These are phyloP conservation scores for Clonostachys chloroleuca DNA, from an alignment of 2,329 filamentous ascomycete genomes.

Conservation along the genomic window DNA sequence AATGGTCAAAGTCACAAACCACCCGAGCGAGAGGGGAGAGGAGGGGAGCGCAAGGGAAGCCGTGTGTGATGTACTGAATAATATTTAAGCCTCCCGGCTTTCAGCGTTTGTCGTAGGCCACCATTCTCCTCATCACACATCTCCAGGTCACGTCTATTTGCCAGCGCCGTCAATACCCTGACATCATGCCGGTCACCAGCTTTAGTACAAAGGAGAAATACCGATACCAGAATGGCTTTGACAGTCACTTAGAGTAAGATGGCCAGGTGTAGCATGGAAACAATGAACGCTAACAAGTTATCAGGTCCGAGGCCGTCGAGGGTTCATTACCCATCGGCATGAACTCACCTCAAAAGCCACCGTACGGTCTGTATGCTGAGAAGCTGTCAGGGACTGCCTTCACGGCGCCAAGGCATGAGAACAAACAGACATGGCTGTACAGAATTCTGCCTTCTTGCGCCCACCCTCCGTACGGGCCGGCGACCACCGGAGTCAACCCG, in stretches of 20 bases:
- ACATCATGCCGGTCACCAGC: conserved; percentile 43
- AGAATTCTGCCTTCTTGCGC: conserved; percentile 62
- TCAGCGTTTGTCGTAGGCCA: neutral
- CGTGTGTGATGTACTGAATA: too few relatives aligned
- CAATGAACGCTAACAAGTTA: neutral
- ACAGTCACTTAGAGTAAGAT: conserved; percentile 66
- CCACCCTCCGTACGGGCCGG: conserved; percentile 49
- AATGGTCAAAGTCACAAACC: too few relatives aligned
- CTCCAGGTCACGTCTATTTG: neutral
- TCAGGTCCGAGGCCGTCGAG: conserved; percentile 70
- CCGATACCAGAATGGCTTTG: conserved; percentile 75
- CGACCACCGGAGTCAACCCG: conserved; percentile 20
- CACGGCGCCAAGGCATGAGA: conserved; percentile 63
- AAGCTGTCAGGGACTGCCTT: conserved; percentile 71
- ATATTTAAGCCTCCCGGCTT: neutral
- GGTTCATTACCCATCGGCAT: conserved; percentile 70
- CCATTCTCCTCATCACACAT: neutral
- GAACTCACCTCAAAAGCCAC: conserved; percentile 79
- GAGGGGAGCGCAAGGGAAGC: too few relatives aligned
- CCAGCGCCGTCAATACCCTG: neutral
- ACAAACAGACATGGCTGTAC: conserved; percentile 71
- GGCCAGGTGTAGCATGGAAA: neutral
- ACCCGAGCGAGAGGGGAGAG: too few relatives aligned
- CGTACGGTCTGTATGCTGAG: conserved; percentile 78
- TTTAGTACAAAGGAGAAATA: conserved; percentile 55